Base-by-base conservation (phyloP, 2,329 filamentous ascomycete species). In the Xylaria arbuscula region DNA sequence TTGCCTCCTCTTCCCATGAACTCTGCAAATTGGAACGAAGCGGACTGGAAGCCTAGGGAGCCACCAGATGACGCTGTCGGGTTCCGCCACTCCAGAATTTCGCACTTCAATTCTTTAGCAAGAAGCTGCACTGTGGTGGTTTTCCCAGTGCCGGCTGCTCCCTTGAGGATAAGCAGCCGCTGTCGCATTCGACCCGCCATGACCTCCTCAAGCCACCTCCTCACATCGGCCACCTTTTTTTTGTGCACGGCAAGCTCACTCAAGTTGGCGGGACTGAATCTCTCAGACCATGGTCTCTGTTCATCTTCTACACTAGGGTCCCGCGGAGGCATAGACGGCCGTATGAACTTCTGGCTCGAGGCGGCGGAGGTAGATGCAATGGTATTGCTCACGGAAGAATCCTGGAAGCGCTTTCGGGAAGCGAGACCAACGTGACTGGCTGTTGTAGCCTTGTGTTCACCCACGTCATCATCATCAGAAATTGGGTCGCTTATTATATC, bases 181-280 rank as follows among this genome's bases (percentile, higher is more conserved):
- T 97, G 89, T 68, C 87, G 84, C 79, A 87, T 81, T 45, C 84
- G 83, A 17, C 93, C 92, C 32, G 81, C 79, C 70, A 93, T 87
- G 19, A 93, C 92, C 76, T 90, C 88, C 51, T 92, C 88, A 40
- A 99, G 82, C 94, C 96, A 98, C 67, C 82, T 85, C 67, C 90
- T 88, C 54, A 98, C 94, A 80, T 98, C 94, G 1, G 88, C 82
- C 6, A 98, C 92, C 79, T 99, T 99, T 75, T 89, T 96, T 83
- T 97, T 98, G 80, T 99, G 94, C 19, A 99, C 95, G 0, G 92
- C 95, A 54, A 99, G 83, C 81, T 98, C 95, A 17, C 94, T 90
- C 13, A 98, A 79, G 73, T 87, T 91, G 2, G 79, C 76, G 0
- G 95, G 95, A 1, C 88, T 90, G 79, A 93, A 98, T 73, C 90